Evolutionary conservation across 345 rosid genomes (phyloP).

Genomic region (Populus alba): DNA sequence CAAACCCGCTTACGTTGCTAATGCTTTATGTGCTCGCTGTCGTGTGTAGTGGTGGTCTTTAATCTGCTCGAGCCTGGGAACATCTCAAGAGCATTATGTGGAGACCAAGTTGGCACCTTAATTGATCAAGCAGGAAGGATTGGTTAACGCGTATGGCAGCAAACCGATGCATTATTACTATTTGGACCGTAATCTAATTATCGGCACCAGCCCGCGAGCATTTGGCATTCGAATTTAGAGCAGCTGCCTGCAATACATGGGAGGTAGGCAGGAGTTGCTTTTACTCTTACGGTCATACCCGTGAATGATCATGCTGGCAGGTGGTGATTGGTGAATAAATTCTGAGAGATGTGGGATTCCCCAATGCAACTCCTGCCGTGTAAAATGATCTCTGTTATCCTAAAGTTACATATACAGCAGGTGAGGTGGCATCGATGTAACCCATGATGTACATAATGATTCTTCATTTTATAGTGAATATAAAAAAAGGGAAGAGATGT

Average conservation of each 20-base stretch:
- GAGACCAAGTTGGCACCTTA: constrained; percentile 84
- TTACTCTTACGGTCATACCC: no score
- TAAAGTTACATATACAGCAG: background rate
- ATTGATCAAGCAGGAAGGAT: constrained; percentile 43
- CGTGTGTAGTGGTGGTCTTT: constrained; percentile 64
- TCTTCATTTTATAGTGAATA: background rate
- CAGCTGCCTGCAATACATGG: background rate
- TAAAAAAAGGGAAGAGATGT: background rate
- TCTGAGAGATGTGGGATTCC: background rate
- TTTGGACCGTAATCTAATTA: background rate
- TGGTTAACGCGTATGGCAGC: background rate
- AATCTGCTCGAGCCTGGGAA: constrained; percentile 84
- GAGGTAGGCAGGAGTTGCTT: background rate
- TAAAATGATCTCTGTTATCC: background rate
- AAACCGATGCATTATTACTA: background rate
- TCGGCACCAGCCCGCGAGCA: background rate
- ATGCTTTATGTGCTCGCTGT: background rate
- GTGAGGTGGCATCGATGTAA: background rate
- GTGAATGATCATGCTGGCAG: background rate
- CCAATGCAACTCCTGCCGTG: no score
- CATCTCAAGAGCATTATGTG: constrained; percentile 77
- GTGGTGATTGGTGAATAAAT: background rate
- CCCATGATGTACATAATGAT: background rate
- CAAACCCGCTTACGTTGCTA: background rate
- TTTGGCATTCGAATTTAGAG: background rate